Evolutionary conservation across 2,329 filamentous ascomycete species (phyloP).

Genomic region (Clonostachys byssicola): DNA sequence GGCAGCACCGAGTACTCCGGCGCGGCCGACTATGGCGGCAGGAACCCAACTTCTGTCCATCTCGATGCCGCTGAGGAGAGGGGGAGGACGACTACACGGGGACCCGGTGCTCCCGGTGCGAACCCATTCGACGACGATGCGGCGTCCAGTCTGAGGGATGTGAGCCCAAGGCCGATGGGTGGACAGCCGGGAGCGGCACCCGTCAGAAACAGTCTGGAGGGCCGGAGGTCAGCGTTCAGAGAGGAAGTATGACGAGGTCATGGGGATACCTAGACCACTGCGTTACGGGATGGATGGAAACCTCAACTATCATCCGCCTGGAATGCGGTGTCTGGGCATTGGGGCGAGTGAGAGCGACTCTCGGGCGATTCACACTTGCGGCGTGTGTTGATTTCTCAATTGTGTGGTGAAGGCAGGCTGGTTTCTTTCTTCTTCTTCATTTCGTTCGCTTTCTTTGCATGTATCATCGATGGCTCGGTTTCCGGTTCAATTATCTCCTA

Average conservation of each 20-base stretch:
- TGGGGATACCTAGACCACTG: no score
- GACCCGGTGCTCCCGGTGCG: conserved; percentile 28
- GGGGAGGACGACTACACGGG: conserved; percentile 22
- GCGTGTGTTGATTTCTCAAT: neutral
- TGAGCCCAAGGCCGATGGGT: conserved; percentile 72
- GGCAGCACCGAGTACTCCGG: conserved; percentile 18
- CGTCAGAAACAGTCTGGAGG: conserved; percentile 24
- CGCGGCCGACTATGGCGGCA: conserved; percentile 43
- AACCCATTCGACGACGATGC: conserved; percentile 73
- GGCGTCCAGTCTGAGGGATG: conserved; percentile 62
- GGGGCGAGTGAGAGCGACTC: no score
- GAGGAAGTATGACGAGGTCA: conserved; percentile 54
- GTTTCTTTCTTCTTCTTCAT: no score
- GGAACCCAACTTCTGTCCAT: conserved; percentile 32
- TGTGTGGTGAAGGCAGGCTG: neutral
- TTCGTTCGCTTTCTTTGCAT: neutral
- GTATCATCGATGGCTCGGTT: no score
- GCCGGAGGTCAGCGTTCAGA: conserved; percentile 59
- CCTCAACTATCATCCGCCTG: no score
- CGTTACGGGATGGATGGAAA: no score
- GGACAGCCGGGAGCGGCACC: conserved; percentile 20
- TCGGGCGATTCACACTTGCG: no score
- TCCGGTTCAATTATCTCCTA: no score
- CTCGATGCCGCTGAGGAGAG: conserved; percentile 24
- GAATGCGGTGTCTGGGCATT: no score